Percentiles rank a stretch among this genome's conserved stretches.
Evolutionary conservation across 192 early-diverging fungal species (phyloP).

Genomic region (Coemansia pectinata): DNA sequence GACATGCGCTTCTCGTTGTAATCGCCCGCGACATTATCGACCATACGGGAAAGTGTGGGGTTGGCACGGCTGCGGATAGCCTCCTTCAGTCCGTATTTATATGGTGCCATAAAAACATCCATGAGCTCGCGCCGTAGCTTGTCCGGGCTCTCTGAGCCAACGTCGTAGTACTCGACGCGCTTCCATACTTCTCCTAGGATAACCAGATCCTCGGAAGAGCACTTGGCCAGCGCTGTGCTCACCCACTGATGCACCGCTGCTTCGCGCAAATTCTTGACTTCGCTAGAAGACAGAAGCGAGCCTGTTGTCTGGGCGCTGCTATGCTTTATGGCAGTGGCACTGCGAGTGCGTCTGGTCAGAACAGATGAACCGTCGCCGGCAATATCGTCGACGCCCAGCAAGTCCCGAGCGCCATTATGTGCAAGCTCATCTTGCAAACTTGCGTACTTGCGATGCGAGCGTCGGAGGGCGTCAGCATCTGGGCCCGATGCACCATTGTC

Average conservation of each 20-base stretch:
- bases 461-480: conserved; percentile 2
- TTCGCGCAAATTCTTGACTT: conserved; percentile 19
- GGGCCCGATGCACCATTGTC: neutral
- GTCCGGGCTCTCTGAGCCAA: conserved; percentile 21
- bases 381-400: conserved; percentile 35
- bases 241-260: conserved; percentile 38
- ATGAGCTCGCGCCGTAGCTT: conserved; percentile 45
- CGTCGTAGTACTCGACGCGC: conserved; percentile 47
- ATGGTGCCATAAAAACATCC: conserved; percentile 32
- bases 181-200: conserved; percentile 52
- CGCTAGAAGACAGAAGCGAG: conserved; percentile 4
- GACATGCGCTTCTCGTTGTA: conserved; percentile 9
- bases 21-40: conserved; percentile 50
- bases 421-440: conserved; percentile 48
- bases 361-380: neutral
- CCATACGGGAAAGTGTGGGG: conserved; percentile 45
- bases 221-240: conserved; percentile 20
- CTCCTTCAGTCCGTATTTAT: conserved; percentile 47
- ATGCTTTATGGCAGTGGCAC: neutral
- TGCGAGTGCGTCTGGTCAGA: neutral
- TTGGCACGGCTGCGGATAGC: conserved; percentile 46
- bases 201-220: conserved; percentile 50
- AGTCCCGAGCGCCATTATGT: conserved; percentile 18
- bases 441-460: conserved; percentile 18
- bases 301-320: conserved; percentile 6